Conservation (phyloP, 306 rosid genomes). For the Ormosia emarginata region DNA sequence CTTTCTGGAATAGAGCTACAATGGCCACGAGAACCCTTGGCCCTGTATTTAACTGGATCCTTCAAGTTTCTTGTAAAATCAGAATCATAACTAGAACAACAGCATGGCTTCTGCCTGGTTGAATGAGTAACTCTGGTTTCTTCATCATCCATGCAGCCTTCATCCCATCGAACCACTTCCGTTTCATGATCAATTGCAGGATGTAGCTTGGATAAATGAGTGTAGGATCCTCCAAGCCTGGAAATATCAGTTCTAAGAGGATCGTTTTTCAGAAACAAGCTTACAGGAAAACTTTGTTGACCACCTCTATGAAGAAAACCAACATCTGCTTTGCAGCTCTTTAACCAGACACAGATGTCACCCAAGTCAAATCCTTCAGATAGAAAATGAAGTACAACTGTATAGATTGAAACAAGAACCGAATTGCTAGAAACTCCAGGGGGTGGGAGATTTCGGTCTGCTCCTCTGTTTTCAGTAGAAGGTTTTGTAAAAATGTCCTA, state of each 20-base stretch:
- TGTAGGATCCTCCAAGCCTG: slow-evolving; percentile 93
- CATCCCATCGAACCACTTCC: slow-evolving; percentile 84
- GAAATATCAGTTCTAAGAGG: slow-evolving; percentile 66
- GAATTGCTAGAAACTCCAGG: slow-evolving; percentile 89
- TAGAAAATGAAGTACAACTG: slow-evolving; percentile 86
- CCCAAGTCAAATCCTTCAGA: slow-evolving; percentile 92
- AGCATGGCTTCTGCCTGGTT: slow-evolving; percentile 82
- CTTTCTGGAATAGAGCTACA: slow-evolving; percentile 74
- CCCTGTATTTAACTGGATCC: slow-evolving; percentile 54
- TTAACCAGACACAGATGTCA: slow-evolving; percentile 74
- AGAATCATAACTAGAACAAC: slow-evolving; percentile 79
- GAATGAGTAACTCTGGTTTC: slow-evolving; percentile 81
- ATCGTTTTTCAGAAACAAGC: slow-evolving; percentile 63
- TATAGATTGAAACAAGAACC: slow-evolving; percentile 81
- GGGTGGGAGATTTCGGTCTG: slow-evolving; percentile 73
- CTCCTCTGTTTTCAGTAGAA: slow-evolving; percentile 83
- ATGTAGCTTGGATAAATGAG: slow-evolving; percentile 67
- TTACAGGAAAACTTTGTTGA: slow-evolving; percentile 73
- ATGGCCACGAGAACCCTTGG: slow-evolving; percentile 69
- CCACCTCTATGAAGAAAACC: slow-evolving; percentile 99
- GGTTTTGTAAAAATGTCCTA: slow-evolving; percentile 74
- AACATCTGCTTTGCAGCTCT: slow-evolving; percentile 62
- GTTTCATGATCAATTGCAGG: slow-evolving; percentile 55
- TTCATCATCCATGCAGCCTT: slow-evolving; percentile 90
- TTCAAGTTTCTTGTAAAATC: slow-evolving; percentile 66